Base-by-base conservation (phyloP, 345 rosid genomes). In the Aethionema arabicum region DNA sequence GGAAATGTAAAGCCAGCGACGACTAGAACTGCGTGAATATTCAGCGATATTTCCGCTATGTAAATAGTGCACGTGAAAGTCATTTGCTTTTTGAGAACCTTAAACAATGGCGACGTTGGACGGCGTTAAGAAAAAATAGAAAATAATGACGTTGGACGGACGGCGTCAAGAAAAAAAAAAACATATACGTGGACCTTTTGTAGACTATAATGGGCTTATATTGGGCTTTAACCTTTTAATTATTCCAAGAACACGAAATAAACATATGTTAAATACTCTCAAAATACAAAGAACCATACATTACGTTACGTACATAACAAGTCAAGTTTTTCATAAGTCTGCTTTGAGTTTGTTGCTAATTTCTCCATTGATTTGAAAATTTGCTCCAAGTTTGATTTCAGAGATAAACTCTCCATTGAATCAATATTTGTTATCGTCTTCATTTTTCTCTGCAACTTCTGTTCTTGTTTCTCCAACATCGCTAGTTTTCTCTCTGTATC, bases 401-500 rank as follows among this genome's bases (percentile, higher is more conserved):
- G 47, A 59, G 58, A 54, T 6, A 21, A 55, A 40, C 29, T 56
- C 33, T 33, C 59, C 15, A 15, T 12, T 21, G 11, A 30, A 46
- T 46, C 76, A 39, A 46, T 16, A 12, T 32, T n/a, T 13, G 47
- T 54, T 7, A 33, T 15, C 35, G 63, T 49, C 60, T 53, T 72
- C 59, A 52, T 59, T 58, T 58, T 58, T 56, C 59, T 66, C 49
- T 55, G 55, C 61, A 72, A 45, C 46, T 47, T 66, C 53, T 47
- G 68, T 11, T 54, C 68, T 54, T 72, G 48, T 48, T 61, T 66
- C 59, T 72, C 76, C 38, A 72, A 27, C 46, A 48, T 47, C 59
- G 61, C 45, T 35, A 72, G 67, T 43, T 61, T 67, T 40, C 68
- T 67, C 56, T 72, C 72, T 13, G 49, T 35, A 52, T 66, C 72